These are phyloP conservation scores for Letharia columbiana DNA, from an alignment of 495 filamentous ascomycete genomes.

Conservation along the genomic window DNA sequence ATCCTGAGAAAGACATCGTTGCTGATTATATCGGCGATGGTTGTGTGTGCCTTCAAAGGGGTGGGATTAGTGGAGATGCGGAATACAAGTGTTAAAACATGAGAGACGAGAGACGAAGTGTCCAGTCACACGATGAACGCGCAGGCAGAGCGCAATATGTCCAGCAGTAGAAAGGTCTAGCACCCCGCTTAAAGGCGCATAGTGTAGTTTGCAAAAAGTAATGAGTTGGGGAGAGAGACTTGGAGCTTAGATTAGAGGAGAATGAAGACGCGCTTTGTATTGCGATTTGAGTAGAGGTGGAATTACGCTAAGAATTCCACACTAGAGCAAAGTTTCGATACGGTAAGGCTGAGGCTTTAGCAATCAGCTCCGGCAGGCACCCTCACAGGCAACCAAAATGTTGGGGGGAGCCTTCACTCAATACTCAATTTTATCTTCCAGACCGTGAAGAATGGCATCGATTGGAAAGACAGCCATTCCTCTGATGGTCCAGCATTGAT, in stretches of 20 bases:
- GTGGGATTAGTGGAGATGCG: not conserved
- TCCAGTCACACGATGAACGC: conserved; percentile 1
- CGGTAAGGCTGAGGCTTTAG: not conserved
- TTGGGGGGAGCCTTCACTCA: not conserved
- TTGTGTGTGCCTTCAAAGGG: not conserved
- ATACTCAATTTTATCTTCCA: not conserved
- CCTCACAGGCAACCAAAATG: not conserved
- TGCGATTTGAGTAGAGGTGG: not conserved
- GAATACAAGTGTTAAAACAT: conserved; percentile 11
- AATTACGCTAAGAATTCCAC: not conserved
- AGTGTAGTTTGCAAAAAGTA: not conserved
- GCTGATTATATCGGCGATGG: not conserved
- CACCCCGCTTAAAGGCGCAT: not conserved
- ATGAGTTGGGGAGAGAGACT: conserved; percentile 7
- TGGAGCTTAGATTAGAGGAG: not conserved
- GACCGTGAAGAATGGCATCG: not conserved
- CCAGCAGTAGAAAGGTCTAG: not conserved
- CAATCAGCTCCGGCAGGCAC: not conserved
- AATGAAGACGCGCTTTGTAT: conserved; percentile 10
- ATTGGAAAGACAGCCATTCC: not conserved
- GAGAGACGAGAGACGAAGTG: not conserved
- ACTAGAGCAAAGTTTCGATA: not conserved
- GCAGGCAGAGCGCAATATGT: conserved; percentile 1
- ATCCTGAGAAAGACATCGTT: conserved; percentile 46
- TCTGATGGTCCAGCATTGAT: not conserved